Evolutionary conservation across 192 early-diverging fungal genomes (phyloP).

Genomic region (Podila epigama): DNA sequence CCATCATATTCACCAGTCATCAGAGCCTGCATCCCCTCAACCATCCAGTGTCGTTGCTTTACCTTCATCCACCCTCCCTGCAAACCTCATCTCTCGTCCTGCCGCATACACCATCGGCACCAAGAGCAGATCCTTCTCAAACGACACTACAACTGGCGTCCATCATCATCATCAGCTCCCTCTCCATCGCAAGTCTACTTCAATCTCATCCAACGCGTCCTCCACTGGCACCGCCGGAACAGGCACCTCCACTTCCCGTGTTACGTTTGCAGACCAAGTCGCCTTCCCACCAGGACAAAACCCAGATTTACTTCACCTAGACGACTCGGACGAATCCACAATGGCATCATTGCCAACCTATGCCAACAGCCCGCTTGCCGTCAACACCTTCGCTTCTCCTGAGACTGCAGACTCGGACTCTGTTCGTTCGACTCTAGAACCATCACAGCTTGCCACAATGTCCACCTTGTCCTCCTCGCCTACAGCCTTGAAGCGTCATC

Average conservation of each 20-base stretch:
- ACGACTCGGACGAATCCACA: no score
- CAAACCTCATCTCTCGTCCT: conserved; percentile 16
- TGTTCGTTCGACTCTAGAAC: background rate
- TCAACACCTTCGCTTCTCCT: no score
- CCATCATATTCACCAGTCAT: background rate
- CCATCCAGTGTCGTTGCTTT: conserved; percentile 8
- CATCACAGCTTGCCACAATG: background rate
- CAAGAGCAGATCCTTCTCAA: conserved; percentile 28
- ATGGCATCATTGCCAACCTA: background rate
- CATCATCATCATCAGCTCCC: no score
- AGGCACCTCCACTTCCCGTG: background rate
- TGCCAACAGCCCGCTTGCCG: background rate
- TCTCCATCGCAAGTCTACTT: conserved; percentile 14
- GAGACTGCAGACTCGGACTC: no score
- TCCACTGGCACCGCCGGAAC: background rate
- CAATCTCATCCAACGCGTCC: background rate
- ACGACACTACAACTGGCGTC: no score
- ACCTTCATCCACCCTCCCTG: conserved; percentile 28
- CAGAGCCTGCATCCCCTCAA: conserved; percentile 22
- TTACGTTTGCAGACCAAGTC: background rate
- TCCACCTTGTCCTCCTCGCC: conserved; percentile 1
- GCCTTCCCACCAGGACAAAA: background rate
- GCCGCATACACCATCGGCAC: conserved; percentile 44
- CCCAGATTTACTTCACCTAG: background rate
- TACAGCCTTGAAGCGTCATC: background rate